Evolutionary conservation across 768 basidiomycete genomes (phyloP), one percentile per base, ranked within the genome.

Genomic region (Leccinum sublutescens): DNA sequence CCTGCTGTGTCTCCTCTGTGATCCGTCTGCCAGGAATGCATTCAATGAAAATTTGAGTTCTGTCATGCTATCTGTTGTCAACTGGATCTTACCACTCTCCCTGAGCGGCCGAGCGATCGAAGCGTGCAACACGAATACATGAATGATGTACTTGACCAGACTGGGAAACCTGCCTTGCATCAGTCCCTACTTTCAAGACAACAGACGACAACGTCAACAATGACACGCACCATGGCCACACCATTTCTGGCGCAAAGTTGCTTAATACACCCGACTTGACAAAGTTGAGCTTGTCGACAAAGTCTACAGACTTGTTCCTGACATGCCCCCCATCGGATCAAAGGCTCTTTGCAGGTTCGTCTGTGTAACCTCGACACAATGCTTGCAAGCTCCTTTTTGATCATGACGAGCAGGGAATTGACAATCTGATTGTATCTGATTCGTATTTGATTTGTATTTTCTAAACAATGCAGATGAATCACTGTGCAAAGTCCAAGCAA

Each of bases 21-120:
- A 70, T 52, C 80, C 79, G 56, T 86, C 85, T 2, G 77, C 78
- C 76, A 87, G 78, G 71, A 98, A 91, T 4, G 90, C 84, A 65
- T 86, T 89, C 56, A 99, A 72, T 0, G 91, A 87, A 71, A 98
- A 97, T 76, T 99, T 96, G 60, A 98, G 81, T 71, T 94, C 91
- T 0, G 95, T 91, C 94, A 98, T 96, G 72, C 23, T 3, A 25
- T 99, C 96, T 50, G 87, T 91, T 57, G 94, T 93, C 62, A 98
- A 79, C 75, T 96, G 95, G 25, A 99, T 82, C 71, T 97, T 98
- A 14, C 95, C 95, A 58, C 84, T 83, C 77, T 99, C 97, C 5
- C 94, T 89, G 5, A 98, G 80, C 0, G 95, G 95, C 65, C 87
- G 85, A 10, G 88, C 91, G 57, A 98, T 93, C 23, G 93, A 96